Evolutionary conservation across 2,329 filamentous ascomycete species (phyloP).

Genomic region (Xylariaceae sp.): DNA sequence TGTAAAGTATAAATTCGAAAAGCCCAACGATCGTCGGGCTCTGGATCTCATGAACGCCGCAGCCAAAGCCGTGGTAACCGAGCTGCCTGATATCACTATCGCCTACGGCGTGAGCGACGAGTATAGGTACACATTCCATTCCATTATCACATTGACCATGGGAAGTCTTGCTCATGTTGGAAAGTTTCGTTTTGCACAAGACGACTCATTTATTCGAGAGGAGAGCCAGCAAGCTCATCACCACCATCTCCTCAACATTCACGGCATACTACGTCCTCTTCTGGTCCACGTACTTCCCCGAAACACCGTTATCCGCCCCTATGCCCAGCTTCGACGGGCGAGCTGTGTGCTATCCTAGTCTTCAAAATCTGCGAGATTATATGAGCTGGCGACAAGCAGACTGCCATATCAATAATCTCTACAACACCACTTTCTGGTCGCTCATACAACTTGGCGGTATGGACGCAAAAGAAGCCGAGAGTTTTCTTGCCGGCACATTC

Average conservation of each 20-base stretch:
- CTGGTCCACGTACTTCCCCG: conserved; percentile 75
- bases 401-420: conserved; percentile 98
- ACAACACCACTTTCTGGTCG: conserved; percentile 96
- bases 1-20: conserved; percentile 77
- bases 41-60: conserved; percentile 93
- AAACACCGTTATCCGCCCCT: conserved; percentile 66
- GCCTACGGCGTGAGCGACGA: conserved; percentile 96
- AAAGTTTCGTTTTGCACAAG: conserved; percentile 85
- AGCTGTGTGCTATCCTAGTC: conserved; percentile 83
- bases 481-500: conserved; percentile 75
- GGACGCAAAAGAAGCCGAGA: conserved; percentile 75
- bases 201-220: conserved; percentile 80
- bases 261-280: conserved; percentile 84
- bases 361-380: conserved; percentile 84
- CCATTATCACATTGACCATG: background rate
- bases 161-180: conserved; percentile 18
- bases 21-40: conserved; percentile 87
- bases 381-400: conserved; percentile 97
- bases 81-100: conserved; percentile 80
- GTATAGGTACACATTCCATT: conserved; percentile 58
- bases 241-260: conserved; percentile 88
- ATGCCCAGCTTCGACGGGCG: conserved; percentile 90
- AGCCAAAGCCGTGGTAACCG: conserved; percentile 78
- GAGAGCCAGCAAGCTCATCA: conserved; percentile 73
- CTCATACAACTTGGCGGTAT: conserved; percentile 77